Evolutionary conservation across 305 asterid species (phyloP), one percentile per base, ranked within the genome.

Genomic region (Fraxinus baroniana): DNA sequence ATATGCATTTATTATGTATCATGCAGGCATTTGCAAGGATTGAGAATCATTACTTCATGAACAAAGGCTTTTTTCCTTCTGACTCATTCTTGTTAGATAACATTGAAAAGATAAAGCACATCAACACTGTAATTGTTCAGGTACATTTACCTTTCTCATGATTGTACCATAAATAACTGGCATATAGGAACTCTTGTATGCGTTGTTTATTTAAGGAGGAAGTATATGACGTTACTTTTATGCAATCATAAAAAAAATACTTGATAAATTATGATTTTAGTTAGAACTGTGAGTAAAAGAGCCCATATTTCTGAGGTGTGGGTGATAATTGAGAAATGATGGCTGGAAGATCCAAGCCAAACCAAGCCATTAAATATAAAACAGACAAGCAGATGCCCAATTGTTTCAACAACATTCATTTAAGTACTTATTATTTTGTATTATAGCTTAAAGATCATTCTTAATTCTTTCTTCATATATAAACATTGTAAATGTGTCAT

Each of bases 1-100:
- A 78, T 79, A 28, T 75, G 66, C 73, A 72, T 55, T 41, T 75
- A 39, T 84, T 83, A 18, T 86, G 74, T 78, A 78, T 77, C 28
- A 8, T 86, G 66, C 91, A 94, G 99, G 99, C 99, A 81, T 94
- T 95, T 87, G 98, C 98, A 46, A 90, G 99, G 94, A 94, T 95
- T 87, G 99, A 95, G 93, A 95, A 94, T 86, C 98, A 95, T 90
- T 95, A 94, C 90, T 95, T 95, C 81, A 89, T 91, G 88, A 95
- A 94, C 91, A 91, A 87, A 87, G 99, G 99, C 18, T 95, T 95
- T 85, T 89, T 95, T 49, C 77, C 94, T 64, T 84, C 94, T 0
- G 98, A 93, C 74, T 93, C 99, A 5, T 94, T 79, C 89, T 88
- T 95, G 88, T 85, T 95, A 87, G 99, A 95, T 82, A 95, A 94